phyloP scores from a whole-genome alignment of 2,329 filamentous ascomycete genomes.

The Botrytis cinerea region DNA sequence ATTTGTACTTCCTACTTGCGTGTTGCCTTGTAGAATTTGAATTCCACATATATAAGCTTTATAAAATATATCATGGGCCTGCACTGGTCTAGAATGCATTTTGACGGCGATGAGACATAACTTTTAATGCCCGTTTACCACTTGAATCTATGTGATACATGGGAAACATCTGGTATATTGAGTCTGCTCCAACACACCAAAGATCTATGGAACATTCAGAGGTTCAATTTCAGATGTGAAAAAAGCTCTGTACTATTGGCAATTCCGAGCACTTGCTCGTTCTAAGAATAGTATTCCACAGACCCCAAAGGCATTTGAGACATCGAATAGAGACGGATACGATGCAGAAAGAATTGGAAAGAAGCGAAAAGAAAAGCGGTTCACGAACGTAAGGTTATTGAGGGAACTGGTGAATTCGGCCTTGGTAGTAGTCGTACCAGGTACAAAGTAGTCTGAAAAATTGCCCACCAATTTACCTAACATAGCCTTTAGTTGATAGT shows the following conservation, averaged over 20 bases:
- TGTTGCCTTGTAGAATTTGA: neutral
- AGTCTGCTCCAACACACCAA: neutral
- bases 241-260: neutral
- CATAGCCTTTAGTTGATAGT: neutral
- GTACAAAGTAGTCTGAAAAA: conserved; percentile 40
- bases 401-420: conserved; percentile 47
- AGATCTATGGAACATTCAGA: neutral
- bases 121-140: neutral
- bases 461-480: conserved; percentile 39
- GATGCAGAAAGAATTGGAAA: neutral
- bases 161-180: neutral
- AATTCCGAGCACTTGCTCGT: neutral
- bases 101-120: neutral
- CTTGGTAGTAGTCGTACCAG: conserved; percentile 41
- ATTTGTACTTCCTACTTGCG: neutral
- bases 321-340: neutral
- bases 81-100: neutral
- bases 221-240: neutral
- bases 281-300: neutral
- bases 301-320: neutral
- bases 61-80: neutral
- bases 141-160: neutral
- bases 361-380: neutral
- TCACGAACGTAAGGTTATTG: conserved; percentile 49
- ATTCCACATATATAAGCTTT: neutral